Evolutionary conservation across 441 rosid genomes (phyloP).

Genomic region (Kokia cookei): DNA sequence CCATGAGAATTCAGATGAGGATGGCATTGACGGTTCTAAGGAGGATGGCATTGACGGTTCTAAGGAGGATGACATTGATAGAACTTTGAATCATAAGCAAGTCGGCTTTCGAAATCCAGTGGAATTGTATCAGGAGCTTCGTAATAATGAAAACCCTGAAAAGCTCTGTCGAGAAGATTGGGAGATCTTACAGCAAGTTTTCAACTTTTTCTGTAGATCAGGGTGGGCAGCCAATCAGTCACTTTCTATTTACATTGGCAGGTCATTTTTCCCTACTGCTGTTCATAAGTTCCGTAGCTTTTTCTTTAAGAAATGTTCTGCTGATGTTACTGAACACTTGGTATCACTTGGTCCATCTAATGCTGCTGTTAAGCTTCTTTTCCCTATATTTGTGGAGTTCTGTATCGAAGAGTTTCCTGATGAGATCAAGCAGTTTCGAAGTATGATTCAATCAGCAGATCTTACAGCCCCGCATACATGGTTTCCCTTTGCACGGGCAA

Average conservation of each 20-base stretch:
- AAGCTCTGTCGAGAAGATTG: constrained; percentile 34
- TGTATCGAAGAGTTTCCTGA: constrained; percentile 72
- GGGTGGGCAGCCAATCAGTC: constrained; percentile 89
- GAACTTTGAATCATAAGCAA: constrained; percentile 1
- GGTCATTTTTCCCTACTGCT: constrained; percentile 79
- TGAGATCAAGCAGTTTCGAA: constrained; percentile 59
- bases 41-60: constrained; percentile 6
- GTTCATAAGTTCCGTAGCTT: constrained; percentile 38
- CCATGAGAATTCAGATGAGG: constrained; percentile 10
- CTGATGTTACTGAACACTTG: constrained; percentile 40
- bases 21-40: constrained; percentile 5
- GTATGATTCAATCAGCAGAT: constrained; percentile 69
- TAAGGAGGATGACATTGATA: neutral
- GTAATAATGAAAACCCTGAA: constrained; percentile 24
- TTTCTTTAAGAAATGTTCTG: constrained; percentile 43
- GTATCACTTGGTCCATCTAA: constrained; percentile 59
- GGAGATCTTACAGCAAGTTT: constrained; percentile 45
- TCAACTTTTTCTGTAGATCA: constrained; percentile 41
- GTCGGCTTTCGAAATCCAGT: constrained; percentile 42
- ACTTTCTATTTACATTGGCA: constrained; percentile 74
- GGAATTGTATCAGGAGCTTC: constrained; percentile 45
- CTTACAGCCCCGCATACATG: constrained; percentile 85
- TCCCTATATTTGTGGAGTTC: constrained; percentile 79
- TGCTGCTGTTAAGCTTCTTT: constrained; percentile 62
- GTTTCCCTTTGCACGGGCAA: constrained; percentile 91